phyloP scores from a whole-genome alignment of 768 basidiomycete genomes.

The Podaxis sp. region DNA sequence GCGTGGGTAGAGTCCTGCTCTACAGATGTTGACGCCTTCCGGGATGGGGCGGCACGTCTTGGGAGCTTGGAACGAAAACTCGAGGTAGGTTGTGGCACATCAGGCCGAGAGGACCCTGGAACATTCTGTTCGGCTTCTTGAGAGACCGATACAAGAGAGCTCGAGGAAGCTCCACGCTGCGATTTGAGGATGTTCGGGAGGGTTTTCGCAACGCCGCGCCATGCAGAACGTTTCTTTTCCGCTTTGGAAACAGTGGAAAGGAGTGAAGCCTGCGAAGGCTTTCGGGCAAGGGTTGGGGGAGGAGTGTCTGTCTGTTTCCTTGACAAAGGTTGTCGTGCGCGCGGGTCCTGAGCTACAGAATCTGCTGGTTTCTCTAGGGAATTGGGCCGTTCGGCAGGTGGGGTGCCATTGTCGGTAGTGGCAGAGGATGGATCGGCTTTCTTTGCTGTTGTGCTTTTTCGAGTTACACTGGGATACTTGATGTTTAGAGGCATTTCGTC shows the following conservation, averaged over 20 bases:
- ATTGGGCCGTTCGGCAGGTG: too few species aligned
- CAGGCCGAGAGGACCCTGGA: not conserved
- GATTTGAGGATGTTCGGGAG: constrained; percentile 5
- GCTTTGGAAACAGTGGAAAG: constrained; percentile 1
- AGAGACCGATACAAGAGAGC: not conserved
- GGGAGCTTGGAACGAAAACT: not conserved
- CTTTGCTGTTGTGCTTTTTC: not conserved
- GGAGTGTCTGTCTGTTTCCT: not conserved
- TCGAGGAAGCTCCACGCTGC: constrained; percentile 5
- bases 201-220: constrained; percentile 7
- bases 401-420: too few species aligned
- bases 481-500: constrained; percentile 6
- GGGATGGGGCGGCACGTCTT: not conserved
- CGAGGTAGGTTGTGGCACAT: not conserved
- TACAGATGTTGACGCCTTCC: not conserved
- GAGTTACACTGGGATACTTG: constrained; percentile 1
- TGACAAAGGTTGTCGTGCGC: not conserved
- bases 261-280: constrained; percentile 6
- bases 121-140: not conserved
- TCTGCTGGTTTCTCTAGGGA: not conserved
- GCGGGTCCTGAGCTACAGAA: not conserved
- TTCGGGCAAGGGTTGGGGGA: not conserved
- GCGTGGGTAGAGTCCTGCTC: not conserved
- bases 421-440: not conserved
- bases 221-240: constrained; percentile 6